Evolutionary conservation across 805 yeast species (phyloP), one percentile per base, ranked within the genome.

Genomic region (Monosporozyma yasuniensis): DNA sequence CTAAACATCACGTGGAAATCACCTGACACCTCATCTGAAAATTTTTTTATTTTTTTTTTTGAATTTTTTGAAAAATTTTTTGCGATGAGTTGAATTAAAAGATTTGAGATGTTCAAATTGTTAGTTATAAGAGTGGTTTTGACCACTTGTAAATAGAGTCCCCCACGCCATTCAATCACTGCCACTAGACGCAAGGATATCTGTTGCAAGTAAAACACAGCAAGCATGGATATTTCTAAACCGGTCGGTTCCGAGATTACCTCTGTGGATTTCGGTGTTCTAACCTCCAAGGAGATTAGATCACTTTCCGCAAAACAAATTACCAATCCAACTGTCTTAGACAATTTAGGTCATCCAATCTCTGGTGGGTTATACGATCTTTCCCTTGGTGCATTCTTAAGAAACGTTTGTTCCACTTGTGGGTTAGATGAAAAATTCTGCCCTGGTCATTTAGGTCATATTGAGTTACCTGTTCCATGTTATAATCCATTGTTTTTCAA

Each of bases 371-470:
- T 93, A 32, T 93, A 93, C 62, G 99, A 93, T 69, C 76, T 91
- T 54, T 81, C 96, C n/a, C 72, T 93, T 39, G 99, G 99, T 56
- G 98, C 99, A 0, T 93, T 89, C 62, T 73, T 88, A 54, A 78
- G 83, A 62, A 87, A 91, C 66, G 75, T 86, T 51, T 89, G 99
- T 78, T 77, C 93, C 21, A 91, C 98, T 1, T 93, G 99, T 78
- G 96, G 98, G 18, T 74, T 91, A 54, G 96, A 90, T 65, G 97
- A 91, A 58, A 81, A 84, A 63, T 83, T 80, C 59, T 93, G 99
- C 72, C 97, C 97, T 3, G 99, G 99, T 44, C 99, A 93, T 68
- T 88, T 89, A 68, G 99, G 99, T 53, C 99, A 93, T 68, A 89
- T 93, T 55, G 97, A 91, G 66, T 76, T 93, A 55, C 99, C 99